Evolutionary conservation across 2,329 filamentous ascomycete species (phyloP), one percentile per base, ranked within the genome.

Genomic region (Leptographium wingfieldii): DNA sequence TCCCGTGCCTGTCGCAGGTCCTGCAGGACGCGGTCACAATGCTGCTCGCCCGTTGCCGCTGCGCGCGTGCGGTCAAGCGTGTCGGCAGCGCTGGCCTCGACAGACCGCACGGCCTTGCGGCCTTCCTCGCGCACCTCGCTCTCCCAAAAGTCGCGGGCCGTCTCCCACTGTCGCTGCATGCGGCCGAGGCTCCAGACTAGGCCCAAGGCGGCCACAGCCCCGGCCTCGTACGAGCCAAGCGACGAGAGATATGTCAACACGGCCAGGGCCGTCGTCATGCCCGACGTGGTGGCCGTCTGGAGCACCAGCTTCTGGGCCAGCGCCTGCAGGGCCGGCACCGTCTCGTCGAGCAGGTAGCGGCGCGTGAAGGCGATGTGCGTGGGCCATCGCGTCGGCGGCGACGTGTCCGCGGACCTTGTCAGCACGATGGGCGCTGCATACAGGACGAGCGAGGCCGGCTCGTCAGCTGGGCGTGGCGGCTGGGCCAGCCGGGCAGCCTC

Each of bases 241-340:
- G 76, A 77, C 2, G 80, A 82, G 9, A 83, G 65, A 66, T 86
- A 86, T 2, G 81, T 73, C 11, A 86, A 73, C 0, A 72, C 78
- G 0, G 78, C 80, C 0, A 86, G 73, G 0, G 77, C 76, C 0
- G 74, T 74, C 0, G 81, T 80, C 3, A 88, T 73, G 5, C 83
- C 82, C 0, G 88, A 87, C 0, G 89, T 90, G 58, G 84, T 86
- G 0, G 90, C 73, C 0, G 88, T 88, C 67, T 91, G 85, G 5
- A 95, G 69, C 5, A 96, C 84, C 2, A 92, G 80, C 60, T 79
- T 82, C 71, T 92, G 87, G 1, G 87, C 86, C 0, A 90, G 75
- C 1, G 86, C 83, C 67, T 90, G 87, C 3, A 92, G 75, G 1
- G 84, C 82, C 2, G 86, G 85, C 2, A 91, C 79, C 0, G 85